Evolutionary conservation across 805 yeast species (phyloP).

Genomic region (Cyberlindnera euphorbiae): DNA sequence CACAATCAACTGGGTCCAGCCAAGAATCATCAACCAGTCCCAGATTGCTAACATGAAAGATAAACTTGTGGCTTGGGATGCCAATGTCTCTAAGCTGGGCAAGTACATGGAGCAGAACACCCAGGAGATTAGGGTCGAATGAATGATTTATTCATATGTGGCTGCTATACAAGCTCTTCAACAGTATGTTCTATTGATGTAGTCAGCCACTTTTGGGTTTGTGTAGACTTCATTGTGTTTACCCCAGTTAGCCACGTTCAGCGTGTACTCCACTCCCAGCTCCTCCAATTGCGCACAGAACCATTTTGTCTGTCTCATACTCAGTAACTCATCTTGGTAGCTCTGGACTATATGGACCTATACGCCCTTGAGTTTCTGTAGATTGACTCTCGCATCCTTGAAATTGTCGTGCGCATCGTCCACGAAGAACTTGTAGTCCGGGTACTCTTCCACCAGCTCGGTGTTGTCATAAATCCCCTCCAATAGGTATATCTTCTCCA

Average conservation of each 20-base stretch:
- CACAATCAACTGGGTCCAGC: slow-evolving; percentile 91
- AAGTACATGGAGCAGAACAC: slow-evolving; percentile 57
- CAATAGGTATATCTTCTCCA: slow-evolving; percentile 34
- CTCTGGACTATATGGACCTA: slow-evolving; percentile 52
- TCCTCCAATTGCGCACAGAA: slow-evolving; percentile 33
- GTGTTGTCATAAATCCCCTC: slow-evolving; percentile 69
- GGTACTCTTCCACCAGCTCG: slow-evolving; percentile 54
- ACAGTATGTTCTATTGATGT: slow-evolving; percentile 18
- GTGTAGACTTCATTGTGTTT: slow-evolving; percentile 61
- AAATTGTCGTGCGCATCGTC: slow-evolving; percentile 47
- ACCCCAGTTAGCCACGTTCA: slow-evolving; percentile 43
- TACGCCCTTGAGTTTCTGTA: slow-evolving; percentile 3
- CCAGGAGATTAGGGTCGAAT: slow-evolving; percentile 55
- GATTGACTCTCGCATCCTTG: slow-evolving; percentile 10
- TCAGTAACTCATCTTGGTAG: slow-evolving; percentile 58
- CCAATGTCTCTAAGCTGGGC: slow-evolving; percentile 62
- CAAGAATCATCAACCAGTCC: slow-evolving; percentile 77
- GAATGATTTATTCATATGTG: neutral
- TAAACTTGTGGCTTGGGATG: slow-evolving; percentile 74
- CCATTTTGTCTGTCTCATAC: slow-evolving; percentile 42
- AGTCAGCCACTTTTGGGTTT: slow-evolving; percentile 34
- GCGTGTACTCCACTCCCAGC: slow-evolving; percentile 14
- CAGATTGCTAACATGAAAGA: slow-evolving; percentile 76
- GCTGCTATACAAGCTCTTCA: neutral
- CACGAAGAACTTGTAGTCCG: slow-evolving; percentile 52